Conservation (phyloP, 441 rosid species). For the Mallotus repandus region DNA sequence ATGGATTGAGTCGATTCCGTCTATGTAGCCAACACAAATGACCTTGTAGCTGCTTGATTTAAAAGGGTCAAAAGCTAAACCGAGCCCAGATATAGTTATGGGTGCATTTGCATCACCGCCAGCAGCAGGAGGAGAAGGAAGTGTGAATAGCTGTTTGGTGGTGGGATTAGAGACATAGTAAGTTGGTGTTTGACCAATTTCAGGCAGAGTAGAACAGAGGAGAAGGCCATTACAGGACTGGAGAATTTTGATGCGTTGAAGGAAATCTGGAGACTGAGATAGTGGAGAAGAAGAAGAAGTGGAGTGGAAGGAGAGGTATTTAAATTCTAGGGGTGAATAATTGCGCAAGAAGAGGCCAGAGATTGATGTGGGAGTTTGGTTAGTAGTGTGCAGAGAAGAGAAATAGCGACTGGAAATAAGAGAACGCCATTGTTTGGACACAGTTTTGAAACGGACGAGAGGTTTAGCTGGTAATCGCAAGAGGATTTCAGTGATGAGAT, state of each 20-base stretch:
- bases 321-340: slow-evolving; percentile 12
- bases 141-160: slow-evolving; percentile 10
- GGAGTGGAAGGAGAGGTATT: not conserved
- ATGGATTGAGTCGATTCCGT: not conserved
- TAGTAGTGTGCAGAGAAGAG: slow-evolving; percentile 10
- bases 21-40: slow-evolving; percentile 21
- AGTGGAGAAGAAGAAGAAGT: not conserved
- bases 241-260: slow-evolving; percentile 21
- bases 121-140: slow-evolving; percentile 5
- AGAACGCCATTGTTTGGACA: slow-evolving; percentile 51
- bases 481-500: slow-evolving; percentile 36
- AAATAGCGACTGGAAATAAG: slow-evolving; percentile 45
- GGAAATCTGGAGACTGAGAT: slow-evolving; percentile 2
- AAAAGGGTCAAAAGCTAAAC: slow-evolving; percentile 45
- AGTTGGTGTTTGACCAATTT: not conserved
- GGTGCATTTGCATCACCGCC: not conserved
- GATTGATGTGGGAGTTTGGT: slow-evolving; percentile 14
- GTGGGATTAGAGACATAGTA: slow-evolving; percentile 50
- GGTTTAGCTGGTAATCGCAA: slow-evolving; percentile 34
- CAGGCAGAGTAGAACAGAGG: slow-evolving; percentile 26
- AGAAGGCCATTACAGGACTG: slow-evolving; percentile 54
- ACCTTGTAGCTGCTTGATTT: slow-evolving; percentile 39
- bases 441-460: slow-evolving; percentile 40
- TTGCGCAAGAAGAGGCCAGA: slow-evolving; percentile 29
- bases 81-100: not conserved